Conservation (phyloP, 2,329 filamentous ascomycete genomes). For the Claviceps pazoutovae region DNA sequence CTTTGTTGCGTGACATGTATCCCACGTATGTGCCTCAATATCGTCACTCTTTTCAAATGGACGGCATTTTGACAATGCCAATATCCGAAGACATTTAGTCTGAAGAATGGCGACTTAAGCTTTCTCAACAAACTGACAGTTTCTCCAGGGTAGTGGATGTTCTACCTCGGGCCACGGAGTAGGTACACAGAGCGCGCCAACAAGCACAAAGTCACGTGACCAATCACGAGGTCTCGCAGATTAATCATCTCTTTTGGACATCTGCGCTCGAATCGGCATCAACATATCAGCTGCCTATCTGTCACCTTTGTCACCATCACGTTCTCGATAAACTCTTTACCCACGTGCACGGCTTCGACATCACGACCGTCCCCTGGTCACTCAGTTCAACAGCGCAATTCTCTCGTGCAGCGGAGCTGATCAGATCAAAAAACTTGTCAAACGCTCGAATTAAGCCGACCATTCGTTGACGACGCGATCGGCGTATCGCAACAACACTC, state of each 20-base stretch:
- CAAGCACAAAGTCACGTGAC: background rate
- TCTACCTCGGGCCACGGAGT: no score
- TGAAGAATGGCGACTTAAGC: no score
- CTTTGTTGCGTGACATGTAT: no score
- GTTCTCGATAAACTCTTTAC: background rate
- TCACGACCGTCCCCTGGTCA: background rate
- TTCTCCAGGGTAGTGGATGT: background rate
- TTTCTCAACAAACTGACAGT: no score
- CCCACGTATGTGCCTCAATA: no score
- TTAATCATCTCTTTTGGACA: background rate
- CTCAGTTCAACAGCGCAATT: background rate
- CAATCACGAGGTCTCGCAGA: background rate
- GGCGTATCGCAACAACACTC: slow-evolving; percentile 3
- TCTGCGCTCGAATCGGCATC: background rate
- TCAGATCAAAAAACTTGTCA: background rate
- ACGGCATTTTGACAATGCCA: no score
- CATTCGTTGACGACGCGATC: slow-evolving; percentile 5
- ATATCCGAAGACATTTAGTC: no score
- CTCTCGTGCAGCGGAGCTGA: background rate
- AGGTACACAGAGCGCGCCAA: no score
- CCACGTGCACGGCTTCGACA: background rate
- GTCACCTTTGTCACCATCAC: background rate
- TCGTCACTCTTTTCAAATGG: no score
- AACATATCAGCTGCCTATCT: background rate
- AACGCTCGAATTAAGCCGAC: slow-evolving; percentile 1